These are phyloP conservation scores for Excoecaria agallocha DNA, from an alignment of 345 rosid species.

Conservation along the genomic window DNA sequence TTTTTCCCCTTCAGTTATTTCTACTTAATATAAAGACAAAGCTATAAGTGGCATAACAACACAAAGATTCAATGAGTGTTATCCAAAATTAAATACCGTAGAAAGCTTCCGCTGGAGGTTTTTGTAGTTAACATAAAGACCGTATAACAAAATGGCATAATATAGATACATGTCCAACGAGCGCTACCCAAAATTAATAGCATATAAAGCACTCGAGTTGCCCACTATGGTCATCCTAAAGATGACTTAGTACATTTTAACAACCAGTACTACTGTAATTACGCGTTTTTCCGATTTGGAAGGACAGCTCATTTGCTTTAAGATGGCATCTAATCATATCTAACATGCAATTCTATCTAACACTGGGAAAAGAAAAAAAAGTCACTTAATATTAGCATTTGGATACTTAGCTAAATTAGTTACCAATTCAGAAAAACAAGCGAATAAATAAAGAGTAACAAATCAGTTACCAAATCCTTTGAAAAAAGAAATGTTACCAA, in stretches of 20 bases:
- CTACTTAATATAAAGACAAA: background rate
- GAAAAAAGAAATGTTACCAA: background rate
- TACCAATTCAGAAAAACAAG: too few species aligned
- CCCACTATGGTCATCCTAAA: background rate
- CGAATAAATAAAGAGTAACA: too few species aligned
- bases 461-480: too few species aligned
- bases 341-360: background rate
- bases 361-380: background rate
- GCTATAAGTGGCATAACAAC: background rate
- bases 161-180: background rate
- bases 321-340: conserved; percentile 4
- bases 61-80: background rate
- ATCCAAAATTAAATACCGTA: background rate
- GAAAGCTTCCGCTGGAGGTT: background rate
- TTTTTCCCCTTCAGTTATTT: background rate
- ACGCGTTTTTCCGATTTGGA: background rate
- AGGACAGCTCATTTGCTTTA: background rate
- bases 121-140: background rate
- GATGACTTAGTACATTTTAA: background rate
- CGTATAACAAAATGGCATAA: background rate
- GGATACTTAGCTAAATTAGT: background rate
- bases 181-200: background rate
- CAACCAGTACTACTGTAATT: too few species aligned
- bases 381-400: background rate
- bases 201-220: background rate